Conservation (phyloP, 495 filamentous ascomycete genomes). For the Penicillium macrosclerotiorum region DNA sequence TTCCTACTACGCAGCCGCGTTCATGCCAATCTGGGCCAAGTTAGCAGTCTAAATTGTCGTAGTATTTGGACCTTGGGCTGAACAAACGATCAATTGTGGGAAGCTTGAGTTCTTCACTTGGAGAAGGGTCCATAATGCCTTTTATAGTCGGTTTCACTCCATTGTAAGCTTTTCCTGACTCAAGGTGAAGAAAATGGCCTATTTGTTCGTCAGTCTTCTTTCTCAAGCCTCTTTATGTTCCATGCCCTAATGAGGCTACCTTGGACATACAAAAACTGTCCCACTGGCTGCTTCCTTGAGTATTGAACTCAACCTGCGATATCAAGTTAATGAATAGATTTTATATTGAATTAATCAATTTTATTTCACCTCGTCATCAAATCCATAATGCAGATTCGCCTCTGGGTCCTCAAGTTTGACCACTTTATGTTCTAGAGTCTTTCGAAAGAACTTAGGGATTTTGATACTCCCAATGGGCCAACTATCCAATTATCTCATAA, state of each 20-base stretch:
- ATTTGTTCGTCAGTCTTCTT: neutral
- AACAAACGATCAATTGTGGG: slow-evolving; percentile 24
- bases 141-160: slow-evolving; percentile 26
- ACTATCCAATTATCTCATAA: slow-evolving; percentile 13
- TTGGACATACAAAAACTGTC: slow-evolving; percentile 34
- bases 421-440: slow-evolving; percentile 49
- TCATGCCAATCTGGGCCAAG: slow-evolving; percentile 28
- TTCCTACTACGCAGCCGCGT: slow-evolving; percentile 39
- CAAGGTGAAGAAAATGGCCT: slow-evolving; percentile 40
- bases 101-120: slow-evolving; percentile 1
- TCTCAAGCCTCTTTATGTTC: neutral
- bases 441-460: slow-evolving; percentile 50
- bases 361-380: slow-evolving; percentile 39
- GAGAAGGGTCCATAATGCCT: neutral
- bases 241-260: no score
- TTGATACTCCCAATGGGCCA: slow-evolving; percentile 46
- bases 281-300: slow-evolving; percentile 43
- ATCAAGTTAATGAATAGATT: neutral
- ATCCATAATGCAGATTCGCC: slow-evolving; percentile 23
- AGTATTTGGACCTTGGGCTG: no score
- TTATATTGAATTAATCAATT: no score
- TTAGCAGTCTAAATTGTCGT: neutral
- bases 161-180: slow-evolving; percentile 54
- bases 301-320: slow-evolving; percentile 48
- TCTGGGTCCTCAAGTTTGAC: slow-evolving; percentile 41